phyloP scores from a whole-genome alignment of 2,329 filamentous ascomycete species.

The Aspergillus tanneri region DNA sequence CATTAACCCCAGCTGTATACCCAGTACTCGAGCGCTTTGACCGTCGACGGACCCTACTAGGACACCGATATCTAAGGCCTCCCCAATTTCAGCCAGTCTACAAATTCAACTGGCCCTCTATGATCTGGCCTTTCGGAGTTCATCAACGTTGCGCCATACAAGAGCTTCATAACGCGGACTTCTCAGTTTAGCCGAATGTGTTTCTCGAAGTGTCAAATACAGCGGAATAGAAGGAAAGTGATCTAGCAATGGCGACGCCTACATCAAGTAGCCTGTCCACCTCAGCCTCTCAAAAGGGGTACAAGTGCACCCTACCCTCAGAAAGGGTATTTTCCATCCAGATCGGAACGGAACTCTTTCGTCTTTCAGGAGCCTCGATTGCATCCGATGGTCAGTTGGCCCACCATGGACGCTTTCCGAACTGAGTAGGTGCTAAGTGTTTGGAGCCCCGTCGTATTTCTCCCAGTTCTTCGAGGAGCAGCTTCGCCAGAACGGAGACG shows the following conservation, averaged over 20 bases:
- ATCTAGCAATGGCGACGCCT: background rate
- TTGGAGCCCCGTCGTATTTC: conserved; percentile 89
- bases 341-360: conserved; percentile 67
- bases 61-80: no score
- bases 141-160: no score
- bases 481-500: conserved; percentile 62
- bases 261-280: background rate
- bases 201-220: no score
- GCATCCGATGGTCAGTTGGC: conserved; percentile 65
- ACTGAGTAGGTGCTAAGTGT: conserved; percentile 45
- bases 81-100: no score
- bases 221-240: no score
- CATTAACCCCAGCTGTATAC: no score
- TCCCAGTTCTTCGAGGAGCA: conserved; percentile 90
- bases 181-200: no score
- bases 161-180: no score
- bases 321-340: conserved; percentile 69
- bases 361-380: conserved; percentile 67
- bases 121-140: no score
- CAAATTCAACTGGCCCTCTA: no score
- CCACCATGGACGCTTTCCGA: conserved; percentile 1
- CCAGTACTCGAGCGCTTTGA: no score
- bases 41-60: no score
- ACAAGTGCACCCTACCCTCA: conserved; percentile 45
- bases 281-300: conserved; percentile 1